phyloP scores from a whole-genome alignment of 805 yeast genomes.

The Myxozyma vanderwaltii region DNA sequence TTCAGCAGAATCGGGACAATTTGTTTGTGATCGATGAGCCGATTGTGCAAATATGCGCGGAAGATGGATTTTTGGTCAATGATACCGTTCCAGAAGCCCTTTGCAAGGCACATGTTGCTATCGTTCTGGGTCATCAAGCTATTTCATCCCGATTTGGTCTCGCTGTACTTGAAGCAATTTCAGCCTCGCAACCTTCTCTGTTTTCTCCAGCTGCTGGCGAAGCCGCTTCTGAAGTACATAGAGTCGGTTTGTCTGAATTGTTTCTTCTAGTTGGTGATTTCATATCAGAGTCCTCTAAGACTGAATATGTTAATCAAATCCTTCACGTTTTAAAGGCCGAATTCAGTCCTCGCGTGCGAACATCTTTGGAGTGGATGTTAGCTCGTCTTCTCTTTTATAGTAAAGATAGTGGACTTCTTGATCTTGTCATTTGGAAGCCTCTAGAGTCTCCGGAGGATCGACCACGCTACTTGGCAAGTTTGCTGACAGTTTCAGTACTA shows the following conservation, averaged over 20 bases:
- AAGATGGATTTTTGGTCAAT: neutral
- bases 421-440: conserved; percentile 13
- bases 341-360: conserved; percentile 74
- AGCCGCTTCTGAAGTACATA: conserved; percentile 65
- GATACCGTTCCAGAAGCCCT: neutral
- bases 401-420: conserved; percentile 5
- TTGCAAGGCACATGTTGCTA: neutral
- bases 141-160: neutral
- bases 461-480: conserved; percentile 62
- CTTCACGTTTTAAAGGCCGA: conserved; percentile 56
- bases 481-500: conserved; percentile 60
- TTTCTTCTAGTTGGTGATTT: conserved; percentile 49
- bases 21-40: conserved; percentile 62
- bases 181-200: conserved; percentile 38
- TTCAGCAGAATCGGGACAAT: conserved; percentile 58
- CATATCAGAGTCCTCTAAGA: conserved; percentile 36
- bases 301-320: conserved; percentile 37
- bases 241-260: conserved; percentile 62
- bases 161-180: conserved; percentile 41
- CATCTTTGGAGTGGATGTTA: conserved; percentile 78
- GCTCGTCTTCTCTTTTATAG: conserved; percentile 45
- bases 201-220: conserved; percentile 53
- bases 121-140: neutral
- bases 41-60: conserved; percentile 37
- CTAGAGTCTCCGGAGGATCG: conserved; percentile 37